Percentiles rank a stretch among this genome's conserved stretches.
phyloP scores from a whole-genome alignment of 1,284 basidiomycete species.

The Sporisorium exsertum region DNA sequence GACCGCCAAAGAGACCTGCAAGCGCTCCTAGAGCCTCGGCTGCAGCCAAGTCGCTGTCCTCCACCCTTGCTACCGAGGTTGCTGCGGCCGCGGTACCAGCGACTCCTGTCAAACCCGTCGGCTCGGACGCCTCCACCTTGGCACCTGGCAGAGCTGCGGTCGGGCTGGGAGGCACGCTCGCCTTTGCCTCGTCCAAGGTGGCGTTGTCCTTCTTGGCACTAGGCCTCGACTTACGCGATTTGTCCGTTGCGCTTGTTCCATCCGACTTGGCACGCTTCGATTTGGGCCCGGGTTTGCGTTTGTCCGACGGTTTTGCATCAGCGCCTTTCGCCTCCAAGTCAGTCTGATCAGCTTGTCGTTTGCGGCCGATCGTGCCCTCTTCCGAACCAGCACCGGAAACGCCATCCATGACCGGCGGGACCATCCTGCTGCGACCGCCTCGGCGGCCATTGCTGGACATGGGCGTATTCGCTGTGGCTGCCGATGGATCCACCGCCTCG shows the following conservation, averaged over 20 bases:
- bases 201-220: slow-evolving; percentile 29
- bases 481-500: slow-evolving; percentile 30
- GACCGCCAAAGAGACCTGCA: slow-evolving; percentile 48
- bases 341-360: slow-evolving; percentile 33
- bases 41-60: slow-evolving; percentile 69
- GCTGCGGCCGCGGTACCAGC: not conserved
- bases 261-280: slow-evolving; percentile 51
- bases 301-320: slow-evolving; percentile 25
- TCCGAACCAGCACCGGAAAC: slow-evolving; percentile 2
- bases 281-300: slow-evolving; percentile 30
- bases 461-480: slow-evolving; percentile 3
- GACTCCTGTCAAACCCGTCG: not conserved
- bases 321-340: slow-evolving; percentile 6
- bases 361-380: slow-evolving; percentile 19
- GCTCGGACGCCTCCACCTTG: slow-evolving; percentile 11
- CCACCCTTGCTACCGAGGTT: slow-evolving; percentile 18
- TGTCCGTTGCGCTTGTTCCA: slow-evolving; percentile 25
- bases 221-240: slow-evolving; percentile 29
- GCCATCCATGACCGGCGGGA: slow-evolving; percentile 9
- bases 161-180: slow-evolving; percentile 2
- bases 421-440: slow-evolving; percentile 26
- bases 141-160: not conserved
- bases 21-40: slow-evolving; percentile 70
- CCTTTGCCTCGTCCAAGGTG: slow-evolving; percentile 13
- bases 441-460: slow-evolving; percentile 20